Evolutionary conservation across 2,329 filamentous ascomycete species (phyloP).

Genomic region (Colletotrichum incanum): DNA sequence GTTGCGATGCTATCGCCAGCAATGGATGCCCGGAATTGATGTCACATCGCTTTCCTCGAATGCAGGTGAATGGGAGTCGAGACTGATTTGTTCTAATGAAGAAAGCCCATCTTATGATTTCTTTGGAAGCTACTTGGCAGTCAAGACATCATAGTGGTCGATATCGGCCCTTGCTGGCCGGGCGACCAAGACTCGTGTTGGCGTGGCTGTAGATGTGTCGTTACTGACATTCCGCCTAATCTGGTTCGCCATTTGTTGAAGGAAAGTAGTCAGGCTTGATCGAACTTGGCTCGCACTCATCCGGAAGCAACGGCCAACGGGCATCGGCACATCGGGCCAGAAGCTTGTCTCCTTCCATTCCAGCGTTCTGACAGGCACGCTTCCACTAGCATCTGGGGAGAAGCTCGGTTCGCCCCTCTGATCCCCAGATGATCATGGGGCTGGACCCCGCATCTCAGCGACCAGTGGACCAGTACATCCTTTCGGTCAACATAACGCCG

Average conservation of each 20-base stretch:
- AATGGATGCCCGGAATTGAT: neutral
- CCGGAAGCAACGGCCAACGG: neutral
- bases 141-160: neutral
- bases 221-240: neutral
- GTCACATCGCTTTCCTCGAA: neutral
- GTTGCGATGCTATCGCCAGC: neutral
- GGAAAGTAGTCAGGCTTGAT: neutral
- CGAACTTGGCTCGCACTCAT: neutral
- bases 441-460: constrained; percentile 18
- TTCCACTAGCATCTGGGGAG: constrained; percentile 2
- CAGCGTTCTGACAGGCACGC: constrained; percentile 30
- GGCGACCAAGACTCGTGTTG: neutral
- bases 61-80: neutral
- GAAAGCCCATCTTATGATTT: neutral
- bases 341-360: neutral
- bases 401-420: constrained; percentile 26
- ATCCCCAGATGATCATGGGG: constrained; percentile 34
- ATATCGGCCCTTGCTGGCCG: neutral
- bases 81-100: neutral
- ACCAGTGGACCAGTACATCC: constrained; percentile 7
- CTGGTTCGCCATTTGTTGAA: neutral
- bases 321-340: neutral
- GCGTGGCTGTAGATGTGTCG: neutral
- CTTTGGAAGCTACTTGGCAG: neutral
- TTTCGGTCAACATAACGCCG: constrained; percentile 33